A percentile compares a stretch with the other conserved stretches of the same genome.
Evolutionary conservation across 306 rosid genomes (phyloP).

Genomic region (Castanospermum australe): DNA sequence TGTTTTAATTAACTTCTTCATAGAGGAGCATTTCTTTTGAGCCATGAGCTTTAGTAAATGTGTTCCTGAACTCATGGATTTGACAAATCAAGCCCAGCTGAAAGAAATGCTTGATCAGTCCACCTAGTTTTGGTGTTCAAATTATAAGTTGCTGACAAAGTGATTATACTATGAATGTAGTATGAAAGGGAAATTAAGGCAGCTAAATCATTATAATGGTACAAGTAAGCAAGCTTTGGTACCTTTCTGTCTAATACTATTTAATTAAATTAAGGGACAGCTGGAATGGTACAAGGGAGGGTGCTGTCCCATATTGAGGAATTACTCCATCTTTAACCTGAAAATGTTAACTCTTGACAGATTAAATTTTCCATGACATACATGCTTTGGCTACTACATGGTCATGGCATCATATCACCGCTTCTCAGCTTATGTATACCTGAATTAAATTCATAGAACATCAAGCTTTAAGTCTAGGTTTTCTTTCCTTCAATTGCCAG

Average conservation of each 20-base stretch:
- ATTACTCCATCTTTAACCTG: neutral
- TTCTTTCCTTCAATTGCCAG: neutral
- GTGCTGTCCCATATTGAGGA: neutral
- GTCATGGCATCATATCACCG: neutral
- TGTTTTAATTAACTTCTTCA: neutral
- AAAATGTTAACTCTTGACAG: neutral
- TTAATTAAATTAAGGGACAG: neutral
- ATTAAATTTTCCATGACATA: neutral
- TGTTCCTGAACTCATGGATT: neutral
- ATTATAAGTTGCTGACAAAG: neutral
- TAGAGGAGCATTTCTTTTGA: constrained; percentile 2
- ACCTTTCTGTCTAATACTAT: neutral
- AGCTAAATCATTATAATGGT: neutral
- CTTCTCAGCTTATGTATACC: neutral
- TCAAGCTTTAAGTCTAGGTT: neutral
- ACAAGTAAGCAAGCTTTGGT: neutral
- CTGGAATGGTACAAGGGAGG: neutral
- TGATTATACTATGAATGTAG: neutral
- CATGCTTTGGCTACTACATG: neutral
- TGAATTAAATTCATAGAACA: neutral
- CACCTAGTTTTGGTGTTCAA: neutral
- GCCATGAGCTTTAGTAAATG: neutral
- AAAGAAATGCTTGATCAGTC: neutral
- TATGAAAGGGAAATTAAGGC: neutral
- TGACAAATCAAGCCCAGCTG: neutral